Conservation (phyloP, 495 filamentous ascomycete genomes). For the Aspergillus incahuasiensis region DNA sequence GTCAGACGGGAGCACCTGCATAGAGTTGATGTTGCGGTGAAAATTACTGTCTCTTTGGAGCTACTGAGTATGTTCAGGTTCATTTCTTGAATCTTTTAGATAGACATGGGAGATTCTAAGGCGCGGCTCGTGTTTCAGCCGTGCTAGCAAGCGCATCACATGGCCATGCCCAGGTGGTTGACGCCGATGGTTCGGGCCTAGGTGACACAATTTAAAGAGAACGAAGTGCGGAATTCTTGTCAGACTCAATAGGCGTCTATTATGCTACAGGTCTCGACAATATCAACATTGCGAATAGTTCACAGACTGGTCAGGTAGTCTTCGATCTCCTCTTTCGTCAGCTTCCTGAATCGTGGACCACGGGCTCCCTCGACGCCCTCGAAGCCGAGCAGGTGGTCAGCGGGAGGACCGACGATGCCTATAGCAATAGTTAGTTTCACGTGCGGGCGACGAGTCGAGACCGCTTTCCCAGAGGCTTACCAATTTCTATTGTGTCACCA, state of each 20-base stretch:
- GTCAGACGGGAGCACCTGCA: no score
- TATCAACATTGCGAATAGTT: conserved; percentile 17
- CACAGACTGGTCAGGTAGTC: conserved; percentile 97
- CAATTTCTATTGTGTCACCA: conserved; percentile 97
- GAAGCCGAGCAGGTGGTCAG: conserved; percentile 84
- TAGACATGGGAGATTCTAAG: neutral
- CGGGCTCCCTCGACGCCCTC: conserved; percentile 86
- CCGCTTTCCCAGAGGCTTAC: conserved; percentile 43
- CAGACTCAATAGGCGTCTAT: conserved; percentile 25
- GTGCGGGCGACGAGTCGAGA: neutral
- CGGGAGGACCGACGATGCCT: conserved; percentile 95
- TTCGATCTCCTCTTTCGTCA: conserved; percentile 97
- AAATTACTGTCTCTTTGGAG: no score
- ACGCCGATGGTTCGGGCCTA: neutral
- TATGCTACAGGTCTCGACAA: conserved; percentile 22
- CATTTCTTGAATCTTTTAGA: neutral
- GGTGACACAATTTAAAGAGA: neutral
- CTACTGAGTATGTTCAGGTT: neutral
- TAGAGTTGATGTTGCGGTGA: no score
- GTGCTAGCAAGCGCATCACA: neutral
- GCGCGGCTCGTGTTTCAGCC: neutral
- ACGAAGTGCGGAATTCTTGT: neutral
- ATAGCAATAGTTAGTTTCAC: conserved; percentile 20
- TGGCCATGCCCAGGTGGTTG: neutral
- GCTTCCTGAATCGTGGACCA: conserved; percentile 91